Evolutionary conservation across 2,329 filamentous ascomycete species (phyloP), one percentile per base, ranked within the genome.

Genomic region (Aspergillus unguis): DNA sequence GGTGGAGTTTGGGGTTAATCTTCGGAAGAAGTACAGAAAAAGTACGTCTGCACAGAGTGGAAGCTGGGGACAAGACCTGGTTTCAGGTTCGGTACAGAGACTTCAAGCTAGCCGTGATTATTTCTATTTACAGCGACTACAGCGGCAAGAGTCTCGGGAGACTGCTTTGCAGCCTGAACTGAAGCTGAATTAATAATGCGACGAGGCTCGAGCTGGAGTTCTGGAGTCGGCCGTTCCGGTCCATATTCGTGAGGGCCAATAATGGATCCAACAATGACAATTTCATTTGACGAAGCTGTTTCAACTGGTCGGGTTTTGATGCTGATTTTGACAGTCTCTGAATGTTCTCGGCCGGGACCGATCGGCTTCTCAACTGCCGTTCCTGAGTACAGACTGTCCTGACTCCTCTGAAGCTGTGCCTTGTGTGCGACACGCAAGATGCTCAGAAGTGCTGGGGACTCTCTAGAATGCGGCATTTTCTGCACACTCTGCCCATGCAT

Each of bases 271-370:
- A 48, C 10, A 32, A 28, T 44, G 32, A 44, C 33, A 48, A 53
- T 48, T 36, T 48, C 38, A 48, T 48, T 48, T 40, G 44, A 48
- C 36, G 45, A 42, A 35, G 44, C 32, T 35, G 46, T 44, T 53
- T 53, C 44, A 44, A 50, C 47, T 50, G 36, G 32, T 27, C 29
- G 32, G 44, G 44, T 52, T 44, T 44, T 44, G 50, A 52, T 17
- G 17, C 17, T 17, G 17, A 17, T 17, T 17, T 17, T 17, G 17
- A 17, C 17, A 17, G 17, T 17, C 17, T 17, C 17, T 17, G 17
- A 56, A 56, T 55, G 50, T 54, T 53, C 57, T 62, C 59, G 56
- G 59, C 57, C 56, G 59, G 59, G 28, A 50, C 59, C 56, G 59
- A 59, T 60, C 57, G 56, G 58, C 51, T 50, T 50, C 32, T 27